Percentiles rank a stretch among this genome's conserved stretches.
Conservation (phyloP, 2,329 filamentous ascomycete genomes). For the Penicillium freii region DNA sequence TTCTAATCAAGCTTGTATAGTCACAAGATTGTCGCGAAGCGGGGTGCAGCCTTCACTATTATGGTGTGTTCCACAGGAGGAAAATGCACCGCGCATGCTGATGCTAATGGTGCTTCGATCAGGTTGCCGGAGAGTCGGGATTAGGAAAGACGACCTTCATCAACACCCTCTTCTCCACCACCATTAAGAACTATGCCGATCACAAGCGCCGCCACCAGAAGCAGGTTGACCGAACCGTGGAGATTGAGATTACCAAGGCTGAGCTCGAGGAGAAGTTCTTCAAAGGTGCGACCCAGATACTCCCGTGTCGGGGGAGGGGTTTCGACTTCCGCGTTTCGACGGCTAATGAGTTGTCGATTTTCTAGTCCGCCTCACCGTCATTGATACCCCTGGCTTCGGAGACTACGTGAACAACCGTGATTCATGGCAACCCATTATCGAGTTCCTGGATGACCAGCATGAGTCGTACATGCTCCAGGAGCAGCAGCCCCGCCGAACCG, state of each 20-base stretch:
- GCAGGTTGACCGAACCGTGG: conserved; percentile 99
- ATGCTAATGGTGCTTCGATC: conserved; percentile 29
- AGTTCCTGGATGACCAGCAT: conserved; percentile 99
- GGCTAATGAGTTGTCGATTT: conserved; percentile 18
- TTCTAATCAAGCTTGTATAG: conserved; percentile 41
- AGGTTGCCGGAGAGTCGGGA: conserved; percentile 98
- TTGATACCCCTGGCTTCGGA: conserved; percentile 97
- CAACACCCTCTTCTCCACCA: conserved; percentile 99
- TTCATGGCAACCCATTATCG: conserved; percentile 99
- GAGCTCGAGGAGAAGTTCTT: conserved; percentile 99
- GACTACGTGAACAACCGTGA: conserved; percentile 99
- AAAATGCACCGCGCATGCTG: not conserved
- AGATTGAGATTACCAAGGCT: conserved; percentile 99
- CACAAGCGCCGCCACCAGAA: conserved; percentile 99
- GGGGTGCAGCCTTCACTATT: conserved; percentile 97
- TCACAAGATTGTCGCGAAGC: conserved; percentile 72
- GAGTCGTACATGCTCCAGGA: conserved; percentile 99
- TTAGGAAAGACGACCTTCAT: conserved; percentile 99
- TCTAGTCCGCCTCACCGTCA: conserved; percentile 93
- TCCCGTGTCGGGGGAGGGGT: not conserved
- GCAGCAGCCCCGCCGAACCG: conserved; percentile 94
- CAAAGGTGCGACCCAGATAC: conserved; percentile 67
- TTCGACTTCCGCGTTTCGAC: not conserved
- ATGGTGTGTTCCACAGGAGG: conserved; percentile 66
- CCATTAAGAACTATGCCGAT: conserved; percentile 99